Evolutionary conservation across 768 basidiomycete species (phyloP), one percentile per base, ranked within the genome.

Genomic region (Russula dissimulans): DNA sequence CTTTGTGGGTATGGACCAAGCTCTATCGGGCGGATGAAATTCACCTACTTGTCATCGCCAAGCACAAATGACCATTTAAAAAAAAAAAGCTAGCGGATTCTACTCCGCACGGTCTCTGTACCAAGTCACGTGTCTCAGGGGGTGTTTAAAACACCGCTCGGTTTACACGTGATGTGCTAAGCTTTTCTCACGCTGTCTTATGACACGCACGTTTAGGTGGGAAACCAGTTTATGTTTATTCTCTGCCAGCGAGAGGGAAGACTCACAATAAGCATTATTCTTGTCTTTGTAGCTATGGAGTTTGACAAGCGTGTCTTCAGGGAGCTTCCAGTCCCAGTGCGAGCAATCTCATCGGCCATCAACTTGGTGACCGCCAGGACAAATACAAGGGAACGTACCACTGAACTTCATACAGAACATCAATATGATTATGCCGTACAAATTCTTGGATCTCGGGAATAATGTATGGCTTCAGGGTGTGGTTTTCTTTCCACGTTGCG

Each of bases 371-470:
- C 53, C 42, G 31, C 29, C 2, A 26, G 12, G n/a, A n/a, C 41
- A 29, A 41, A 17, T 32, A 26, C 29, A 14, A 34, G 41, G 52
- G 26, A 43, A 43, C 41, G 54, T n/a, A 64, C 65, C 57, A 64
- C 44, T 60, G 31, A 12, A 66, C 59, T 34, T 66, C 59, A 2
- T 26, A 26, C 22, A 26, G 22, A 26, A 26, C 22, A 12, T 79
- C 73, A 44, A 75, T 71, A 62, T 84, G 82, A 46, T 78, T 83
- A 57, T 80, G 73, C 49, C 71, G 71, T 17, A 75, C 71, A 57
- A 84, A 84, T 0, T 71, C 75, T 12, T 75, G 72, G 31, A 85
- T 76, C 60, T 84, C 81, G 2, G 77, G 77, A 0, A 84, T 67
- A 52, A 80, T 78, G 74, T 29, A 85, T 42, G 0, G 72, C 71